phyloP scores from a whole-genome alignment of 805 yeast species.

The Ogataea trehaloabstinens region DNA sequence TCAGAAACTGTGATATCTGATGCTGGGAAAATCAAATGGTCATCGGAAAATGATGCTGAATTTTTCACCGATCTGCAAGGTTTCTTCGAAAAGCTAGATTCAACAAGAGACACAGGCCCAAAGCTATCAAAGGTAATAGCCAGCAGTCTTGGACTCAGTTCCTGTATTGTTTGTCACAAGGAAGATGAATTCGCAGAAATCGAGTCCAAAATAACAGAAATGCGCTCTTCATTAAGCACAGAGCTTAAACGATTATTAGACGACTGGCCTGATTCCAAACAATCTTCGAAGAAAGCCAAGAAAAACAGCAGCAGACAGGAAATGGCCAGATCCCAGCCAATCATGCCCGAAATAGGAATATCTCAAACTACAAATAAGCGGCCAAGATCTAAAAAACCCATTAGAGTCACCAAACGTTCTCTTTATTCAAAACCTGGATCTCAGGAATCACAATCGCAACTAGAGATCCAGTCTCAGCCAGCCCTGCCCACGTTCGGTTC shows the following conservation, averaged over 20 bases:
- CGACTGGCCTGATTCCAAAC: slow-evolving; percentile 16
- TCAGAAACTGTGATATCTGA: slow-evolving; percentile 14
- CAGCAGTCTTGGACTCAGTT: slow-evolving; percentile 12
- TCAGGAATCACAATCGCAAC: neutral
- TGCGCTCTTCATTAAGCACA: slow-evolving; percentile 6
- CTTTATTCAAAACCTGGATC: neutral
- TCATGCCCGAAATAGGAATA: neutral
- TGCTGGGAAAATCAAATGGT: slow-evolving; percentile 1
- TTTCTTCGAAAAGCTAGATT: slow-evolving; percentile 11
- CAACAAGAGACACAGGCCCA: slow-evolving; percentile 3
- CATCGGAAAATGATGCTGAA: slow-evolving; percentile 1
- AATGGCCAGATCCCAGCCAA: neutral
- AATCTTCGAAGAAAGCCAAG: too few relatives aligned
- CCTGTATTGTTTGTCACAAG: slow-evolving; percentile 5
- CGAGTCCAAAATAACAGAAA: slow-evolving; percentile 4
- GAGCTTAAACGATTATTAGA: slow-evolving; percentile 14
- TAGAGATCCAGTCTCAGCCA: slow-evolving; percentile 1
- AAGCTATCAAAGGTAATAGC: slow-evolving; percentile 6
- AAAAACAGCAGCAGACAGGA: neutral
- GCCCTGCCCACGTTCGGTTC: slow-evolving; percentile 1
- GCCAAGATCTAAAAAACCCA: neutral
- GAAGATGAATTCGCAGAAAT: neutral
- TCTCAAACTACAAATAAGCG: neutral
- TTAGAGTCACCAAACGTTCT: neutral
- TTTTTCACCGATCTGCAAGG: slow-evolving; percentile 7